Evolutionary conservation across 257 asterid genomes (phyloP).

Genomic region (Voacanga thouarsii): DNA sequence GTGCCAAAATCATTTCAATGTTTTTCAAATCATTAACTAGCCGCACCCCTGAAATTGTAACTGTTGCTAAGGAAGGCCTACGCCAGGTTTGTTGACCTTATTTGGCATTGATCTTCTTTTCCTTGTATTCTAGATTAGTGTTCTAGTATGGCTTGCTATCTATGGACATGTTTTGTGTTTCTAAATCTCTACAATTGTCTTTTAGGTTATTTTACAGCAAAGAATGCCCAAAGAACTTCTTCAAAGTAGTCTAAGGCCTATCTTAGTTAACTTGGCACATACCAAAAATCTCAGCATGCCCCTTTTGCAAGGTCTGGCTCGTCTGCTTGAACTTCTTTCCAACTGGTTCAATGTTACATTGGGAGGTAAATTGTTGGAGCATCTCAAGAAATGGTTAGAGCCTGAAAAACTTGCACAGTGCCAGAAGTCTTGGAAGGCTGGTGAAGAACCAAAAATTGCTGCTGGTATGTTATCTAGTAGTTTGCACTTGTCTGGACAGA

Average conservation of each 20-base stretch:
- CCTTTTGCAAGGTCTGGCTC: constrained; percentile 97
- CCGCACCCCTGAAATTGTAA: constrained; percentile 84
- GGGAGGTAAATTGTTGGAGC: constrained; percentile 98
- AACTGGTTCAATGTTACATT: constrained; percentile 98
- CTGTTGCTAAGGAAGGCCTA: constrained; percentile 98
- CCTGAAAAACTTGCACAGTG: constrained; percentile 94
- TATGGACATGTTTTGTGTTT: neutral
- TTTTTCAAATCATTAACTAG: constrained; percentile 97
- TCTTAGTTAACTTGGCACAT: constrained; percentile 92
- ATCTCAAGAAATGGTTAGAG: constrained; percentile 98
- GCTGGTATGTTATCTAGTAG: constrained; percentile 65
- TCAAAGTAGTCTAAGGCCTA: constrained; percentile 98
- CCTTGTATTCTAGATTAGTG: neutral
- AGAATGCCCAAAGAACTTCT: constrained; percentile 99
- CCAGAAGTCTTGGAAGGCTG: constrained; percentile 99
- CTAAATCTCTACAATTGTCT: constrained; percentile 7
- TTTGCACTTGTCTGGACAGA: neutral
- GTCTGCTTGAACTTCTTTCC: constrained; percentile 93
- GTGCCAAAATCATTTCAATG: constrained; percentile 93
- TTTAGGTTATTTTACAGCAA: constrained; percentile 91
- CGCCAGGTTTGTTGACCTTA: constrained; percentile 63
- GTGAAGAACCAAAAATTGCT: constrained; percentile 99
- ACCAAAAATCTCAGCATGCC: constrained; percentile 99
- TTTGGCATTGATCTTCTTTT: constrained; percentile 1
- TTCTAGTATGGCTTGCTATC: neutral